Conservation (phyloP, 176 grass and related monocot species). For the Tillandsia fasciculata region DNA sequence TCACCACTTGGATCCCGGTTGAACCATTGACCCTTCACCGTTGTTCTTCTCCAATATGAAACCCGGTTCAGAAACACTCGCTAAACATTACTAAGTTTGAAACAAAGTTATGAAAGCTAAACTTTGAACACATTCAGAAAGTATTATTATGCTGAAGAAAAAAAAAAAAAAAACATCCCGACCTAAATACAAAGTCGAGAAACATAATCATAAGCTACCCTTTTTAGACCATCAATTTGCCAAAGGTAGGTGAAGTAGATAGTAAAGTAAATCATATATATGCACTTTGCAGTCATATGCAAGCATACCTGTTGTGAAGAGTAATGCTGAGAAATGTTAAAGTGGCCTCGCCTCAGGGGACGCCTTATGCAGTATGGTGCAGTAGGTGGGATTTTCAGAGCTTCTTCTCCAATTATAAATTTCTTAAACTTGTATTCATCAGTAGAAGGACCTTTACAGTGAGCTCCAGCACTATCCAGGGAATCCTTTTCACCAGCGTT, state of each 20-base stretch:
- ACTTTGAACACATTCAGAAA: too few species aligned
- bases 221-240: too few species aligned
- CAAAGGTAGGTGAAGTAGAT: neutral
- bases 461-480: constrained; percentile 18
- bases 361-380: constrained; percentile 60
- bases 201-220: too few species aligned
- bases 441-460: constrained; percentile 20
- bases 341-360: constrained; percentile 89
- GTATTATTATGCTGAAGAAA: too few species aligned
- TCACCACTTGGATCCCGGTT: too few species aligned
- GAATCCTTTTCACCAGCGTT: constrained; percentile 27
- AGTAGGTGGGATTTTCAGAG: constrained; percentile 60
- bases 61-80: too few species aligned
- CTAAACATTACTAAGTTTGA: too few species aligned
- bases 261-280: neutral
- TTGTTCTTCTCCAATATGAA: too few species aligned
- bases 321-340: constrained; percentile 86
- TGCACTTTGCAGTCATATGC: neutral
- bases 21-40: too few species aligned
- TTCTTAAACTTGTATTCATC: constrained; percentile 64
- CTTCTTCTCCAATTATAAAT: constrained; percentile 86
- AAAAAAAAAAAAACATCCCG: too few species aligned
- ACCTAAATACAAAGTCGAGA: too few species aligned
- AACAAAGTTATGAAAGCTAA: too few species aligned
- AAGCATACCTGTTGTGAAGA: constrained; percentile 60